Conservation (phyloP, 202 grass and related monocot genomes). For the Cymbopogon flexuosus region DNA sequence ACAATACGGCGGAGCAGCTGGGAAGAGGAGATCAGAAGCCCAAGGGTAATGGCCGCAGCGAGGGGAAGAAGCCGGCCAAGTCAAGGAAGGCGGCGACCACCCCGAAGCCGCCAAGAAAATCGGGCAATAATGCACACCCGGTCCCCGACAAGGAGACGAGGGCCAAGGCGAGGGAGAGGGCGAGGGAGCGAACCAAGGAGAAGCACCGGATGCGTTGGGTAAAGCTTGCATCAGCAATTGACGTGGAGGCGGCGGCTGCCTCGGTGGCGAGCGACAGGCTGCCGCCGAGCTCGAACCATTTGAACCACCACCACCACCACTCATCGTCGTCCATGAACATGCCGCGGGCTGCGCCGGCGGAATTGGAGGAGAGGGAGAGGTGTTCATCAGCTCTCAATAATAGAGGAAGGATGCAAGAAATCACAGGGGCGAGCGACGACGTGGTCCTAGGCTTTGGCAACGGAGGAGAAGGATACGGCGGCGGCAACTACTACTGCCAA, state of each 20-base stretch:
- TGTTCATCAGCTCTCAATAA: slow-evolving; percentile 40
- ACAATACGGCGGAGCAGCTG: background rate
- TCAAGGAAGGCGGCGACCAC: slow-evolving; percentile 29
- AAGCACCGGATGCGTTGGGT: slow-evolving; percentile 60
- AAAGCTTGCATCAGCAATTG: slow-evolving; percentile 49
- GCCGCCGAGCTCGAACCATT: slow-evolving; percentile 18
- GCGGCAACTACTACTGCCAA: slow-evolving; percentile 32
- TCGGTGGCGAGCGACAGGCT: slow-evolving; percentile 8
- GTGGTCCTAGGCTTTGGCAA: slow-evolving; percentile 43
- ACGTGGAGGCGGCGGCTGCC: slow-evolving; percentile 19
- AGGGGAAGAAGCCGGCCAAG: slow-evolving; percentile 42
- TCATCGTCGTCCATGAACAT: slow-evolving; percentile 36
- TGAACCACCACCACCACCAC: slow-evolving; percentile 25
- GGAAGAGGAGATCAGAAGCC: slow-evolving; percentile 20
- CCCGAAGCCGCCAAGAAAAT: slow-evolving; percentile 41
- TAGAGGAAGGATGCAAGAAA: slow-evolving; percentile 40
- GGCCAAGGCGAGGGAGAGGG: slow-evolving; percentile 77
- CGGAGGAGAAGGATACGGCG: slow-evolving; percentile 31
- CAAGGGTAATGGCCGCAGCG: slow-evolving; percentile 5
- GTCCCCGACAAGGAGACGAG: slow-evolving; percentile 64
- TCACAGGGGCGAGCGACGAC: slow-evolving; percentile 33
- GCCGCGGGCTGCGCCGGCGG: slow-evolving; percentile 21
- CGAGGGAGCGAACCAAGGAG: slow-evolving; percentile 76
- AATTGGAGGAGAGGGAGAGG: slow-evolving; percentile 58
- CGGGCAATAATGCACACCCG: slow-evolving; percentile 23